Conservation (phyloP, 176 grass and related monocot genomes). For the Cocos nucifera region DNA sequence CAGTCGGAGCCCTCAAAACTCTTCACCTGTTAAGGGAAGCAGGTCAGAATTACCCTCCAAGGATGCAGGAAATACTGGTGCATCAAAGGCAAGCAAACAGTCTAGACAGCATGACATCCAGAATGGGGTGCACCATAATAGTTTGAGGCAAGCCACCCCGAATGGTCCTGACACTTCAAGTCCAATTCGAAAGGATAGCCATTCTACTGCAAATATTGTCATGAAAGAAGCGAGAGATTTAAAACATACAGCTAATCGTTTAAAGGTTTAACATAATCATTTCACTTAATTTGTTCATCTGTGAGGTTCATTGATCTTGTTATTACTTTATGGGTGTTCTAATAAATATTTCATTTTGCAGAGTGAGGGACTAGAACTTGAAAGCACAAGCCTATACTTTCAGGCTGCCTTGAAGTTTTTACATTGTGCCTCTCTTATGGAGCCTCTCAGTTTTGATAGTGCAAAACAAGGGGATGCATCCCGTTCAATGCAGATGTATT, state of each 20-base stretch:
- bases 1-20: slow-evolving; percentile 21
- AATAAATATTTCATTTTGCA: slow-evolving; percentile 30
- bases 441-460: slow-evolving; percentile 49
- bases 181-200: slow-evolving; percentile 55
- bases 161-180: slow-evolving; percentile 34
- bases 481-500: slow-evolving; percentile 64
- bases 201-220: slow-evolving; percentile 29
- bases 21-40: slow-evolving; percentile 48
- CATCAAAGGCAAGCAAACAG: slow-evolving; percentile 40
- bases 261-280: slow-evolving; percentile 53
- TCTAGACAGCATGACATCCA: slow-evolving; percentile 36
- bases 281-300: neutral
- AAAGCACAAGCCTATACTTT: slow-evolving; percentile 71
- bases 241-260: slow-evolving; percentile 69
- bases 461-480: slow-evolving; percentile 57
- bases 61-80: slow-evolving; percentile 38
- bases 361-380: slow-evolving; percentile 57
- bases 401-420: slow-evolving; percentile 90
- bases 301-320: too few species aligned
- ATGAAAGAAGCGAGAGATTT: slow-evolving; percentile 88
- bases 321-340: too few species aligned
- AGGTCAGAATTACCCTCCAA: slow-evolving; percentile 22
- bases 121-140: slow-evolving; percentile 41
- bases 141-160: slow-evolving; percentile 37
- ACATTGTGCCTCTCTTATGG: slow-evolving; percentile 64